Base-by-base conservation (phyloP, 805 yeast genomes). In the Teunomyces kruisii region DNA sequence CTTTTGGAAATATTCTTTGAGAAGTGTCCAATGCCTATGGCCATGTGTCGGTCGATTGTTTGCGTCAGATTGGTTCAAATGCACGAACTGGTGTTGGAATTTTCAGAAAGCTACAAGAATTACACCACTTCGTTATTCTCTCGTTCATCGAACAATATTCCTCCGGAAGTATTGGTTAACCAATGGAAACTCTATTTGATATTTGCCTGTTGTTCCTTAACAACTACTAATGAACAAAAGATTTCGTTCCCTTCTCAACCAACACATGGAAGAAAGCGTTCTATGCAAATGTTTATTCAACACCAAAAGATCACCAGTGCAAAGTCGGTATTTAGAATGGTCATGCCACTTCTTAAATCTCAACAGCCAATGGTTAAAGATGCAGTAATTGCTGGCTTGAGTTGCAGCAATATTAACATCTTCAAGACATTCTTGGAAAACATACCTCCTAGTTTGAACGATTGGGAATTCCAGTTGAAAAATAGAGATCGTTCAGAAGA, bases 281-380 rank as follows among this genome's bases (percentile, higher is more conserved):
- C 92, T 1, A 83, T 86, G 54, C 96, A 87, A 49, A 76, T 86
- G 54, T 79, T 86, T 55, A 88, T 89, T 29, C 96, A 89, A 55
- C 96, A 88, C 54, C 96, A 90, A 59, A 86, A 88, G 41, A 91
- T 94, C 44, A 91, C 96, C 1, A 88, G 97, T 48, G 97, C 97
- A 0, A 84, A 85, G 47, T 84, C 96, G 0, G 83, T 94, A 2
- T 94, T 94, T 68, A 78, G 84, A 45, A 83, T 94, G 84, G 91
- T 89, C 0, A 70, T 89, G 31, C 97, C 97, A 0, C 69, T 94
- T 24, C 64, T 94, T 39, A 83, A 79, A 24, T 81, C 90, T 0
- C 80, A 82, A 1, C 88, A 87, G 48, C 74, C 77, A 2, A 72
- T 81, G 51, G 79, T 94, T 7, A 74, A 88, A 49, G 96, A 91